Conservation (phyloP, 495 filamentous ascomycete species). For the Talaromyces adpressus region DNA sequence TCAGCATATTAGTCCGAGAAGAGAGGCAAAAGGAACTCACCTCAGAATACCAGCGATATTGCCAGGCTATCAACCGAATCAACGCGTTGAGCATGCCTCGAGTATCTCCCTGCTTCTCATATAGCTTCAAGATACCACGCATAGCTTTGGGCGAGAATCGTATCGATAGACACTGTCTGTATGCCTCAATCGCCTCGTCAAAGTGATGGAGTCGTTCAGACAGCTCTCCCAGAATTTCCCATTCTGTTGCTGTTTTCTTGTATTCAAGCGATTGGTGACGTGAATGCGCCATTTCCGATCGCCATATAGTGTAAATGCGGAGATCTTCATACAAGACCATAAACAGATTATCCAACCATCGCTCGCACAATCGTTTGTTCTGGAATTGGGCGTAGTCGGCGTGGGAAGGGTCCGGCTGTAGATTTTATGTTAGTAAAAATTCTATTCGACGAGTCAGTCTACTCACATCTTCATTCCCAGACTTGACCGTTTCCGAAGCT, state of each 20-base stretch:
- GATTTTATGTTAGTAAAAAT: conserved; percentile 11
- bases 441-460: background rate
- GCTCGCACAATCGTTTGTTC: conserved; percentile 93
- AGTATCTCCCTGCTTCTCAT: conserved; percentile 66
- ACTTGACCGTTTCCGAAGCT: conserved; percentile 73
- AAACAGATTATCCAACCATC: conserved; percentile 97
- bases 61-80: conserved; percentile 89
- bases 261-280: conserved; percentile 85
- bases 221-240: conserved; percentile 94
- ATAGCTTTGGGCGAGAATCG: conserved; percentile 89
- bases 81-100: conserved; percentile 69
- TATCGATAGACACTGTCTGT: conserved; percentile 70
- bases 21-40: conserved; percentile 30
- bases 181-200: conserved; percentile 88
- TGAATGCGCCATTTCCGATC: conserved; percentile 91
- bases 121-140: conserved; percentile 70
- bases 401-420: conserved; percentile 41
- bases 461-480: conserved; percentile 71
- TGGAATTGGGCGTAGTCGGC: conserved; percentile 63
- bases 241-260: conserved; percentile 92
- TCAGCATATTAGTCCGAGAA: conserved; percentile 6
- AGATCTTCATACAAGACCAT: conserved; percentile 99
- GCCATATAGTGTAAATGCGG: conserved; percentile 97
- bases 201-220: conserved; percentile 85
- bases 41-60: conserved; percentile 98